Evolutionary conservation across 257 asterid genomes (phyloP).

Genomic region (Rauvolfia tetraphylla): DNA sequence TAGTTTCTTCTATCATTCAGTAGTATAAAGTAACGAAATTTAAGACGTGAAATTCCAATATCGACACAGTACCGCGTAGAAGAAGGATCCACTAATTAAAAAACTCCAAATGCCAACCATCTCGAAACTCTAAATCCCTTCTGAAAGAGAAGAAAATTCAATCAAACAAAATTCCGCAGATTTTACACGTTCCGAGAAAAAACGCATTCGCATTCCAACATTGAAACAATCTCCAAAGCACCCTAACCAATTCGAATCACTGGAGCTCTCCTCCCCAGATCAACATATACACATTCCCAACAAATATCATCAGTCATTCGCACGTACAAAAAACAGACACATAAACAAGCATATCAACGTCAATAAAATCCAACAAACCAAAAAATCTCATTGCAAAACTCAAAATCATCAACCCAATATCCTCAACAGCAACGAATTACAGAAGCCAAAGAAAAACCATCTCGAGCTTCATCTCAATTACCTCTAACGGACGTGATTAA

Average conservation of each 20-base stretch:
- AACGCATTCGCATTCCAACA: conserved; percentile 12
- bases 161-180: neutral
- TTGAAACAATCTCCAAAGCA: conserved; percentile 20
- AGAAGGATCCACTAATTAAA: conserved; percentile 19
- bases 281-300: conserved; percentile 8
- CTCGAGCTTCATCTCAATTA: neutral
- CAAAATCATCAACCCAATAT: neutral
- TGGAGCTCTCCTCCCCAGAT: neutral
- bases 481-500: conserved; percentile 4
- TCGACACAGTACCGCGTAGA: neutral
- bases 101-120: conserved; percentile 15
- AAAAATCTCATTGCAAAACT: neutral
- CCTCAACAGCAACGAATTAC: neutral
- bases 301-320: neutral
- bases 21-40: neutral
- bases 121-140: conserved; percentile 23
- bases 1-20: neutral
- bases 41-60: neutral
- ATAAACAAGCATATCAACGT: neutral
- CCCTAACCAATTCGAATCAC: neutral
- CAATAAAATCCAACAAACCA: neutral
- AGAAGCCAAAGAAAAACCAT: neutral
- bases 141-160: conserved; percentile 8
- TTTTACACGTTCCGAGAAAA: conserved; percentile 22
- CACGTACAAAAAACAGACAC: neutral